Conservation (phyloP, 2,329 filamentous ascomycete species). For the Ascochyta koolunga region DNA sequence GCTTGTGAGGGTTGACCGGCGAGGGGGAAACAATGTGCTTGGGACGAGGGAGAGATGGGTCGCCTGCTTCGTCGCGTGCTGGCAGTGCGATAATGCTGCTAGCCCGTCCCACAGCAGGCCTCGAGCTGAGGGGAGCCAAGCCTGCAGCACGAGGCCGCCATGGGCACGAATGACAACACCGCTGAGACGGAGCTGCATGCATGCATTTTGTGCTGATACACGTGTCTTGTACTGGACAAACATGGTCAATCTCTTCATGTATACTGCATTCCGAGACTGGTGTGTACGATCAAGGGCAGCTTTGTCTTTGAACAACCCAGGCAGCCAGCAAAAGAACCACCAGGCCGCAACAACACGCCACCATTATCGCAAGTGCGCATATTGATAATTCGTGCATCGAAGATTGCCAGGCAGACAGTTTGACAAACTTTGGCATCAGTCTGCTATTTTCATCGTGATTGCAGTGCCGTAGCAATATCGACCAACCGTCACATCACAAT, state of each 20-base stretch:
- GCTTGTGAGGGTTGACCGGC: conserved; percentile 19
- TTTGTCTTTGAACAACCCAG: background rate
- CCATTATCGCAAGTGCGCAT: background rate
- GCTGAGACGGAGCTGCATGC: conserved; percentile 5
- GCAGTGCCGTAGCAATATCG: background rate
- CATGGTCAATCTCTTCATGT: background rate
- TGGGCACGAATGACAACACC: conserved; percentile 13
- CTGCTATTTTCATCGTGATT: no score
- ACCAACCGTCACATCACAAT: no score
- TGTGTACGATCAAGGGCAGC: background rate
- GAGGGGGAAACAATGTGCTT: conserved; percentile 8
- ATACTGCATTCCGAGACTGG: background rate
- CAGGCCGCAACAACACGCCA: background rate
- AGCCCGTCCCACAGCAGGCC: conserved; percentile 19
- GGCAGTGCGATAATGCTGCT: conserved; percentile 32
- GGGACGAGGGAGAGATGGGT: conserved; percentile 3
- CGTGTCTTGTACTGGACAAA: background rate
- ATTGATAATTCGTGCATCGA: background rate
- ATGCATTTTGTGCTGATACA: background rate
- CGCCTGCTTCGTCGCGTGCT: conserved; percentile 41
- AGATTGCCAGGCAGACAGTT: background rate
- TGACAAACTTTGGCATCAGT: background rate
- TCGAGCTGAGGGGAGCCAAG: conserved; percentile 21
- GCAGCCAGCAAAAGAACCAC: background rate
- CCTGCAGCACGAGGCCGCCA: background rate